Conservation (phyloP, 2,329 filamentous ascomycete genomes). For the Myrmaecium sp. region DNA sequence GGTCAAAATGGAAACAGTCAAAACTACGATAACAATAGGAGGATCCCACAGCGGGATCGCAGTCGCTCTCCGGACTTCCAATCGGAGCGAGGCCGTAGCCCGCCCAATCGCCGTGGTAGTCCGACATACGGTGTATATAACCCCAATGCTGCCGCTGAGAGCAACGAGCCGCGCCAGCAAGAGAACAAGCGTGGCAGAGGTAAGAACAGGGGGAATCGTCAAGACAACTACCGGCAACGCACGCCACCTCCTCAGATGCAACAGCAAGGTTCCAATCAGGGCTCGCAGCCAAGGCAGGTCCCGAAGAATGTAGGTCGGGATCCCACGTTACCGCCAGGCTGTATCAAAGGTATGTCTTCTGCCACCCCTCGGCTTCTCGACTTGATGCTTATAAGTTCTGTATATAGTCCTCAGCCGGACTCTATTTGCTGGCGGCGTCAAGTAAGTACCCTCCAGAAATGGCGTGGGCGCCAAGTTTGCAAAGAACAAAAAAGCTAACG, state of each 20-base stretch:
- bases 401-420: conserved; percentile 68
- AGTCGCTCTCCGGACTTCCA: conserved; percentile 56
- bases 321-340: conserved; percentile 50
- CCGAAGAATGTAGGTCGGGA: conserved; percentile 74
- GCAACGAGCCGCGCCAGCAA: conserved; percentile 6
- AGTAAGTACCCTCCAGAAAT: conserved; percentile 38
- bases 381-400: not conserved
- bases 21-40: conserved; percentile 7
- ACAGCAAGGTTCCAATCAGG: conserved; percentile 26
- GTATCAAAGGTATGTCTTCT: conserved; percentile 50
- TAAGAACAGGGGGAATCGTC: conserved; percentile 8
- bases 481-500: too few relatives aligned
- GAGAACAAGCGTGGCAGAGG: conserved; percentile 6
- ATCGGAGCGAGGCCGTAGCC: conserved; percentile 48
- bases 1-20: conserved; percentile 9
- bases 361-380: not conserved
- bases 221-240: conserved; percentile 63
- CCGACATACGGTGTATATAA: conserved; percentile 60
- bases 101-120: conserved; percentile 45
- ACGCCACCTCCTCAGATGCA: conserved; percentile 57
- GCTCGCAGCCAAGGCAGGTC: conserved; percentile 8
- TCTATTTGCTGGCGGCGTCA: conserved; percentile 90
- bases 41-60: conserved; percentile 12
- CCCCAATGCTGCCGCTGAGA: conserved; percentile 36
- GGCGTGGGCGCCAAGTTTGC: conserved; percentile 33